Base-by-base conservation (phyloP, 208 protist genomes). In the Angomonas ambiguus region DNA sequence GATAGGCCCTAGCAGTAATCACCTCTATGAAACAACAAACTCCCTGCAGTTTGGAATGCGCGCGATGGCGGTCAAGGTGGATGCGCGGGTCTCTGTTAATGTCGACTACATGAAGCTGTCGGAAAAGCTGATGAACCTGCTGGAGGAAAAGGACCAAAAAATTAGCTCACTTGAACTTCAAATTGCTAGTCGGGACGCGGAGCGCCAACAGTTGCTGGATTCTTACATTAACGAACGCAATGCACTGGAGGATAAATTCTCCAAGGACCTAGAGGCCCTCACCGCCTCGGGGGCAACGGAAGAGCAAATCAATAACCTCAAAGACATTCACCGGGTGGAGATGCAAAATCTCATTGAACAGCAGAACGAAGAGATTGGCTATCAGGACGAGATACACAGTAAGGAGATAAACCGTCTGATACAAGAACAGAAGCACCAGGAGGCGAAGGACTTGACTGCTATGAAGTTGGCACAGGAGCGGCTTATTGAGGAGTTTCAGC, bases 21-120 rank as follows among this genome's bases (percentile, higher is more conserved):
- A 93, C 57, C 65, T 92, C 11, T 87, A 93, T 57, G 90, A 93
- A 61, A 95, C 90, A 0, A 89, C 90, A 27, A 93, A 93, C 74
- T 78, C 87, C 10, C 70, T 95, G 8, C 82, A 93, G 68, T 95
- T 96, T 71, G 87, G 91, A 16, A 71, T 90, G 32, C 81, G 83
- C 2, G 88, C 87, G 8, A 96, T 96, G 87, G 84, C 79, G 25
- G 86, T 94, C 27, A 94, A 94, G 71, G 87, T 93, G 10, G 58
- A 82, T 45, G 83, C 90, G n/a, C 91, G 83, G 70, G 65, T 91
- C 28, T 77, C 77, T 10, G 75, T 92, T 2, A 83, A 76, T n/a
- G 84, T 93, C 0, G 82, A 96, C 73, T 96, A 93, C 73, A 65
- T 83, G 69, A 91, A 92, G 70, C 76, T 96, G 25, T 81, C 87